phyloP scores from a whole-genome alignment of 2,329 filamentous ascomycete species.

The Tolypocladium capitatum region DNA sequence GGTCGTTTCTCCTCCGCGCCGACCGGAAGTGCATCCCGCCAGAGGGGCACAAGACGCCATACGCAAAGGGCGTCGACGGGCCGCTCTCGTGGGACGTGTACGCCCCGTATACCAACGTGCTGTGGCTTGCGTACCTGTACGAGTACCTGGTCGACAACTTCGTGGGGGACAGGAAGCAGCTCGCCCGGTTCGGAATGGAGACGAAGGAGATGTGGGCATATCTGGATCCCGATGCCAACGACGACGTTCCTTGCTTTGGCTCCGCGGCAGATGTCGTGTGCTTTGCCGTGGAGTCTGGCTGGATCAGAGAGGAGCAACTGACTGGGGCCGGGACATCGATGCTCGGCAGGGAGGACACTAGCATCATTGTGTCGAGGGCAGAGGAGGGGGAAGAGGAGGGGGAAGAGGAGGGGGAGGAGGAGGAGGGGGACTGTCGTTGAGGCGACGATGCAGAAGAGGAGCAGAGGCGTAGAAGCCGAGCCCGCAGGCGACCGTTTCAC shows the following conservation, averaged over 20 bases:
- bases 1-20: conserved; percentile 39
- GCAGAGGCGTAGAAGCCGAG: background rate
- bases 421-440: no score
- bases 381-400: conserved; percentile 12
- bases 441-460: conserved; percentile 12
- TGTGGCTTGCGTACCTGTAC: conserved; percentile 52
- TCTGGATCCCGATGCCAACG: conserved; percentile 36
- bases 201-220: conserved; percentile 42
- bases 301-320: conserved; percentile 41
- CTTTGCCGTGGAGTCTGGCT: conserved; percentile 44
- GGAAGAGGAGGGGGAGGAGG: conserved; percentile 12
- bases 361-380: conserved; percentile 22
- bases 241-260: conserved; percentile 34
- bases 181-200: conserved; percentile 30
- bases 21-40: conserved; percentile 37
- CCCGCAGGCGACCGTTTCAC: background rate
- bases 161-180: conserved; percentile 29
- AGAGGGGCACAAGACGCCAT: conserved; percentile 30
- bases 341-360: conserved; percentile 25
- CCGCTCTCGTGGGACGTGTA: conserved; percentile 40
- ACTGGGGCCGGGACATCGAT: conserved; percentile 22
- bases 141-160: conserved; percentile 37
- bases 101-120: conserved; percentile 49
- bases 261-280: conserved; percentile 42
- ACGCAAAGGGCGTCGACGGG: conserved; percentile 30